These are phyloP conservation scores for Silene uniflora DNA, from an alignment of 148 eudicot species.

Conservation along the genomic window DNA sequence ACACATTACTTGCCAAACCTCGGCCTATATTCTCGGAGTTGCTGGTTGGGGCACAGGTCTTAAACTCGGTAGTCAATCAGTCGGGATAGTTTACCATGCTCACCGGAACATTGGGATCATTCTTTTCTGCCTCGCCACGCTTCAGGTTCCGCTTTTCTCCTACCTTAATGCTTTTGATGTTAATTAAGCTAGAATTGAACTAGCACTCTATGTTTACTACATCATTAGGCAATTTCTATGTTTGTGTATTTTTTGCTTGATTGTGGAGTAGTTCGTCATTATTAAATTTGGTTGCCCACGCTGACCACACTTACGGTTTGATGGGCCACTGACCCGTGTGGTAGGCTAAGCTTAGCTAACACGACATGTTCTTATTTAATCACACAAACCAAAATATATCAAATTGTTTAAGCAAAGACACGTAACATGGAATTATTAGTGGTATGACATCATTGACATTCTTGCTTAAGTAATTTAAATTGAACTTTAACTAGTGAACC, in stretches of 20 bases:
- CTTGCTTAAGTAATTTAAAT: too few relatives aligned
- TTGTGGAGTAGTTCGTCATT: not conserved
- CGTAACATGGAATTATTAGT: not conserved
- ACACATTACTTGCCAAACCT: constrained; percentile 41
- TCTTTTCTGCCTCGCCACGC: constrained; percentile 54
- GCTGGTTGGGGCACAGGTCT: constrained; percentile 54
- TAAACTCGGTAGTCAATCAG: constrained; percentile 42
- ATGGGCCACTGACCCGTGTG: not conserved
- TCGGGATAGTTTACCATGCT: constrained; percentile 21
- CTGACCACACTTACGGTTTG: too few relatives aligned
- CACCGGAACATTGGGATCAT: constrained; percentile 46
- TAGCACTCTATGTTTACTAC: not conserved
- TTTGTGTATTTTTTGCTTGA: not conserved
- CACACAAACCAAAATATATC: not conserved
- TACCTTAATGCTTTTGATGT: not conserved
- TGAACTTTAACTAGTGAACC: too few relatives aligned
- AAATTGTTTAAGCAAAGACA: not conserved
- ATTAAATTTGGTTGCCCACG: not conserved
- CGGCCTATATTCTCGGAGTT: constrained; percentile 50
- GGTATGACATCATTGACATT: not conserved
- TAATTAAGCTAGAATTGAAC: not conserved
- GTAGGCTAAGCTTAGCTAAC: constrained; percentile 7
- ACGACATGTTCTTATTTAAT: not conserved
- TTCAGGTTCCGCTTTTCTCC: constrained; percentile 38
- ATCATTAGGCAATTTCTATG: not conserved